These are phyloP conservation scores for Biscutella laevigata DNA, from an alignment of 441 rosid genomes.

Conservation along the genomic window DNA sequence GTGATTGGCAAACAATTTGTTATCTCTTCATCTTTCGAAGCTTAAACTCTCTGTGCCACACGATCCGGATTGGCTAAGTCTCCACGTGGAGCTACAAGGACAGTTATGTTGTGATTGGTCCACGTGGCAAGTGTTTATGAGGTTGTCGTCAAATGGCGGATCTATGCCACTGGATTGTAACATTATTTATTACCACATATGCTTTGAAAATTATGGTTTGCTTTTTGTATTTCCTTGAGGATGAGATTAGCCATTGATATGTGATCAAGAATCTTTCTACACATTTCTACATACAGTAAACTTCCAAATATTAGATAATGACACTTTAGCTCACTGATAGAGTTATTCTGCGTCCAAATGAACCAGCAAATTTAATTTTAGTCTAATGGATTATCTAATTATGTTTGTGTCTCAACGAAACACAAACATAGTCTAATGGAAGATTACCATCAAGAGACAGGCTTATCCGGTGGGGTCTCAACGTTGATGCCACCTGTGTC, in stretches of 20 bases:
- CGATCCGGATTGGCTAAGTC: conserved; percentile 18
- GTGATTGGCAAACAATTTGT: conserved; percentile 22
- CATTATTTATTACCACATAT: conserved; percentile 23
- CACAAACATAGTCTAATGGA: too few relatives aligned
- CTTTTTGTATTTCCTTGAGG: background rate
- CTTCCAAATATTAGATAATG: conserved; percentile 19
- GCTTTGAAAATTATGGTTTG: conserved; percentile 10
- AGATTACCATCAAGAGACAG: too few relatives aligned
- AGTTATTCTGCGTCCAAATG: too few relatives aligned
- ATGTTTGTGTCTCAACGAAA: too few relatives aligned
- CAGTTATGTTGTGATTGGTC: conserved; percentile 20
- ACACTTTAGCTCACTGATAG: too few relatives aligned
- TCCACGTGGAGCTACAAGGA: conserved; percentile 19
- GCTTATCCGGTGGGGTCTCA: too few relatives aligned
- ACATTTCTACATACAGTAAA: conserved; percentile 7
- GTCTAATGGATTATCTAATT: too few relatives aligned
- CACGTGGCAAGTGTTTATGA: conserved; percentile 19
- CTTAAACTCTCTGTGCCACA: conserved; percentile 23
- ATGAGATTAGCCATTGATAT: conserved; percentile 20
- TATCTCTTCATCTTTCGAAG: conserved; percentile 19
- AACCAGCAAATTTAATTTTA: too few relatives aligned
- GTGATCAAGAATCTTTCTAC: conserved; percentile 24
- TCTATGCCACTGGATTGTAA: conserved; percentile 17
- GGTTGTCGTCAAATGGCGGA: conserved; percentile 14
- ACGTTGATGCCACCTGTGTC: too few relatives aligned